phyloP scores from a whole-genome alignment of 2,329 filamentous ascomycete genomes.

The Fusarium compactum region DNA sequence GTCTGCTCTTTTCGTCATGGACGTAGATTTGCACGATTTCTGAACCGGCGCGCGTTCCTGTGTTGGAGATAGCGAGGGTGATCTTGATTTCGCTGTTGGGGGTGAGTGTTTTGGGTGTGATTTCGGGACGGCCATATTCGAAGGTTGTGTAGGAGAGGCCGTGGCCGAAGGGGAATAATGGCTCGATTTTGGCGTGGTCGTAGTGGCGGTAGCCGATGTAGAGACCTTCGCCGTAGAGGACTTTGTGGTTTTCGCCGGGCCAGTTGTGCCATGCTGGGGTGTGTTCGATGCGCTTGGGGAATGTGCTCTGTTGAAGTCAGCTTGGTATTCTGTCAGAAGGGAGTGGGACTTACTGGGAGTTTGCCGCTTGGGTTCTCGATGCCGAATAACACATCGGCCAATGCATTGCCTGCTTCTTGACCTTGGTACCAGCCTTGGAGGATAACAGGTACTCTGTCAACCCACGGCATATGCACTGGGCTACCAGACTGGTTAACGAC shows the following conservation, averaged over 20 bases:
- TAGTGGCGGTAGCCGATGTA: constrained; percentile 81
- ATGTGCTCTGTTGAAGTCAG: constrained; percentile 63
- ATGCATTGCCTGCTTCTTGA: constrained; percentile 77
- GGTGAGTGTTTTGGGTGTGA: constrained; percentile 58
- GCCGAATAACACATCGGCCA: constrained; percentile 76
- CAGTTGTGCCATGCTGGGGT: constrained; percentile 80
- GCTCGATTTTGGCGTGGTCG: constrained; percentile 69
- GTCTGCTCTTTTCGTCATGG: constrained; percentile 69
- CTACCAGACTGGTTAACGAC: constrained; percentile 67
- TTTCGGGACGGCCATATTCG: constrained; percentile 68
- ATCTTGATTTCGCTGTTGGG: constrained; percentile 58
- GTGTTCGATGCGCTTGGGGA: constrained; percentile 72
- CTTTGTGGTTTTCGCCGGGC: constrained; percentile 76
- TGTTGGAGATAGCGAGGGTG: constrained; percentile 65
- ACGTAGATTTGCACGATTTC: constrained; percentile 79
- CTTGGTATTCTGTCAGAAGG: not conserved
- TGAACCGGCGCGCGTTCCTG: constrained; percentile 66
- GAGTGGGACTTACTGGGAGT: constrained; percentile 65
- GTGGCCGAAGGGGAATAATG: constrained; percentile 79
- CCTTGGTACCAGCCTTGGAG: constrained; percentile 67
- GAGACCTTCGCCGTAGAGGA: constrained; percentile 78
- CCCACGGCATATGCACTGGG: constrained; percentile 74
- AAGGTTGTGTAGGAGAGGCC: constrained; percentile 80
- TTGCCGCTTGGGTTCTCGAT: constrained; percentile 76
- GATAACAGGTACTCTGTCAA: constrained; percentile 71